Percentiles rank a stretch among this genome's conserved stretches.
phyloP scores from a whole-genome alignment of 306 rosid genomes.

The Ammopiptanthus mongolicus region DNA sequence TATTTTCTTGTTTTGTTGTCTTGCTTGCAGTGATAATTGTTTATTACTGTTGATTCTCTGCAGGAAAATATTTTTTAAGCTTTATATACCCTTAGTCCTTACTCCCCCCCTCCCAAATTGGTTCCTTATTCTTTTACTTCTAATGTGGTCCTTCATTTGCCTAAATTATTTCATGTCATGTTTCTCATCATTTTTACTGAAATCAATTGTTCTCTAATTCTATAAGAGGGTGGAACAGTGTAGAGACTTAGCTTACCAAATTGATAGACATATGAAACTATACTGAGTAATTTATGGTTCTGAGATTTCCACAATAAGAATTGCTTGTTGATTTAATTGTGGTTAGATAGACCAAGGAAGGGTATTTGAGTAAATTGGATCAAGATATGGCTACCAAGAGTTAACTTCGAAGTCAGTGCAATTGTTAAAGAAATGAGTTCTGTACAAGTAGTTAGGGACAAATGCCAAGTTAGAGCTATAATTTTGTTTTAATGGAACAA shows the following conservation, averaged over 20 bases:
- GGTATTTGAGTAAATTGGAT: neutral
- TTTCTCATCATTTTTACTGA: neutral
- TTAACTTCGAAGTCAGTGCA: neutral
- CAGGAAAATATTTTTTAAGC: neutral
- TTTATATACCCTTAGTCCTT: neutral
- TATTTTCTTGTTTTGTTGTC: neutral
- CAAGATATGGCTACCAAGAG: neutral
- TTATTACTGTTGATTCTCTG: constrained; percentile 7
- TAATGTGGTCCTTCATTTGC: neutral
- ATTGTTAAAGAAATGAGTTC: neutral
- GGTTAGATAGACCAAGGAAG: neutral
- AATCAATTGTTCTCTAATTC: neutral
- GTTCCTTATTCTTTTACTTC: neutral
- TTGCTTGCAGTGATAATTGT: neutral
- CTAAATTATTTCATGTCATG: neutral
- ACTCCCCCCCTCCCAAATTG: neutral
- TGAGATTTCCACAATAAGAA: neutral
- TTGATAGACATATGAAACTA: neutral
- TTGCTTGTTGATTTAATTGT: neutral
- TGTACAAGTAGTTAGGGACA: neutral
- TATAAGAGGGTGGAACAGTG: neutral
- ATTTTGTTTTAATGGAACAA: neutral
- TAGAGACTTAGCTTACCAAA: neutral
- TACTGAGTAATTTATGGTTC: neutral
- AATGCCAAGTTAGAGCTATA: neutral